phyloP scores from a whole-genome alignment of 768 basidiomycete species.

The Amanita inopinata region DNA sequence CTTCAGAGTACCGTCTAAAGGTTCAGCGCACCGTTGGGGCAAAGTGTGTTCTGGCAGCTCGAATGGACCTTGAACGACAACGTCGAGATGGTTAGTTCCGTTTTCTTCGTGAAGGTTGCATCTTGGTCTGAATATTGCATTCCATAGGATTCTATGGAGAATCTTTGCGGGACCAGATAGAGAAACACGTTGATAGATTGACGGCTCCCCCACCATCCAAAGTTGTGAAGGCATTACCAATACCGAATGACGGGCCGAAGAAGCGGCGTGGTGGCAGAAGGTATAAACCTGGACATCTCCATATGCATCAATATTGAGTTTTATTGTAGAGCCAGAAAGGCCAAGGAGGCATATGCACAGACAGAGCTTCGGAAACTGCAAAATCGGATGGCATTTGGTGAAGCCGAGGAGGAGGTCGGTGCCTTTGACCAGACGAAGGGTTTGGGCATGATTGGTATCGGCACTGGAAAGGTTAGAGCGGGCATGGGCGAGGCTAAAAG shows the following conservation, averaged over 20 bases:
- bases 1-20: slow-evolving; percentile 83
- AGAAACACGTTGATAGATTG: slow-evolving; percentile 84
- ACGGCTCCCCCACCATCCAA: slow-evolving; percentile 93
- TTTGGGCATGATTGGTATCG: slow-evolving; percentile 88
- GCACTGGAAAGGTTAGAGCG: slow-evolving; percentile 84
- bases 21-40: slow-evolving; percentile 91
- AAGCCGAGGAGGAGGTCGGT: slow-evolving; percentile 92
- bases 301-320: slow-evolving; percentile 1
- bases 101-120: not conserved
- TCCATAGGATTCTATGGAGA: slow-evolving; percentile 68
- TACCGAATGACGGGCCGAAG: slow-evolving; percentile 92
- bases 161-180: slow-evolving; percentile 76
- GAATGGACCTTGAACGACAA: slow-evolving; percentile 88
- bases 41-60: slow-evolving; percentile 80
- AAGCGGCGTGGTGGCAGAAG: slow-evolving; percentile 94
- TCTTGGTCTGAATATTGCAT: not conserved
- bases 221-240: slow-evolving; percentile 84
- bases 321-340: slow-evolving; percentile 72
- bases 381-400: slow-evolving; percentile 93
- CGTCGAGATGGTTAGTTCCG: slow-evolving; percentile 60
- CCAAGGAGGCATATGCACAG: slow-evolving; percentile 97
- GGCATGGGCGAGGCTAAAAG: slow-evolving; percentile 83
- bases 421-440: slow-evolving; percentile 98
- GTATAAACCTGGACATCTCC: slow-evolving; percentile 25
- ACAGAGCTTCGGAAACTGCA: slow-evolving; percentile 95